These are phyloP conservation scores for Parascedosporium putredinis DNA, from an alignment of 2,329 filamentous ascomycete genomes.

Conservation along the genomic window DNA sequence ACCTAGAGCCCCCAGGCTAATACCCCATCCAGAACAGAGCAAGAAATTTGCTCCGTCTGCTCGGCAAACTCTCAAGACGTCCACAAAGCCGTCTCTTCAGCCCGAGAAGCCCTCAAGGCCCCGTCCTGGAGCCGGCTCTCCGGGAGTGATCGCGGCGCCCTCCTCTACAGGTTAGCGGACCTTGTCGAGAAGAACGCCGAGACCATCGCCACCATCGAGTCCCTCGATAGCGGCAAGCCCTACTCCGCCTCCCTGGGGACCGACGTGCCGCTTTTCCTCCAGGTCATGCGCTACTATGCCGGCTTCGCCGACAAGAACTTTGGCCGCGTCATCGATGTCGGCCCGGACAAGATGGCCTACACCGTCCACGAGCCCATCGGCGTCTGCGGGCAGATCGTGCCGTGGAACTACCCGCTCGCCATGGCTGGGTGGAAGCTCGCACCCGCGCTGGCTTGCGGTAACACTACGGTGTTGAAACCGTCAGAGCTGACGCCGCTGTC, in stretches of 20 bases:
- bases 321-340: slow-evolving; percentile 66
- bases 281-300: slow-evolving; percentile 61
- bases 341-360: slow-evolving; percentile 61
- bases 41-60: slow-evolving; percentile 60
- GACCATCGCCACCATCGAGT: slow-evolving; percentile 45
- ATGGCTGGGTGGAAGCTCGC: slow-evolving; percentile 54
- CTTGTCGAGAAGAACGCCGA: slow-evolving; percentile 55
- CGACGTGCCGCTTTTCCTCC: slow-evolving; percentile 41
- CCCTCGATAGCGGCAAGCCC: slow-evolving; percentile 74
- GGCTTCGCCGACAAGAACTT: slow-evolving; percentile 73
- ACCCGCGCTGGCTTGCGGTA: slow-evolving; percentile 48
- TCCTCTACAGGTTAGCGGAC: slow-evolving; percentile 61
- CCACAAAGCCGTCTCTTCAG: slow-evolving; percentile 58
- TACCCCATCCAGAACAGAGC: slow-evolving; percentile 36
- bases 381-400: slow-evolving; percentile 67
- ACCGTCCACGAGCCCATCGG: slow-evolving; percentile 68
- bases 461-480: slow-evolving; percentile 48
- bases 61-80: slow-evolving; percentile 58
- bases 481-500: slow-evolving; percentile 52
- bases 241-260: slow-evolving; percentile 54
- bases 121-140: slow-evolving; percentile 58
- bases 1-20: too few species aligned
- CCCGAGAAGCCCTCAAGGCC: slow-evolving; percentile 56
- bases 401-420: slow-evolving; percentile 70
- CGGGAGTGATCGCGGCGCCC: slow-evolving; percentile 54